Conservation (phyloP, 2,329 filamentous ascomycete genomes). For the Epichloe sylvatica region DNA sequence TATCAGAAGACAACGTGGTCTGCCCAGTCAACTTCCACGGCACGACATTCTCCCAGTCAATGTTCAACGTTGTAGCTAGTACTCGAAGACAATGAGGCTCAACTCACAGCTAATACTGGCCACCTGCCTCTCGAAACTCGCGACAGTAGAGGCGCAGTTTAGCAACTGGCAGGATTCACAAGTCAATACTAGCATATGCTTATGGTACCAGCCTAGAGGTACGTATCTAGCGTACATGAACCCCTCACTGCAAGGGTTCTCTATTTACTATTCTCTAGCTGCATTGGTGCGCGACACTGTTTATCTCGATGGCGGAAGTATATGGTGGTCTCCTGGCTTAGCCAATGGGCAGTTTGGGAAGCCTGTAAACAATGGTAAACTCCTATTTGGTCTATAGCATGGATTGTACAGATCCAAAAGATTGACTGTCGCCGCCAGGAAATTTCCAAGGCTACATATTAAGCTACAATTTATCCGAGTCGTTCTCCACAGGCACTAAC, state of each 20-base stretch:
- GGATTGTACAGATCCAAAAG: neutral
- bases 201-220: slow-evolving; percentile 37
- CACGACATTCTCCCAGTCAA: neutral
- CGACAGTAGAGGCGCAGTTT: slow-evolving; percentile 23
- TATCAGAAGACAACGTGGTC: neutral
- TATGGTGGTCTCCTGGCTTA: slow-evolving; percentile 39
- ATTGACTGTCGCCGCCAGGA: slow-evolving; percentile 21
- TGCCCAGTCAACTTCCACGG: neutral
- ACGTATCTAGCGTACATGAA: neutral
- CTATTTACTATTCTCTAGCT: slow-evolving; percentile 22
- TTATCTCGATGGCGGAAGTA: slow-evolving; percentile 49
- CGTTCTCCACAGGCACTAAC: slow-evolving; percentile 40
- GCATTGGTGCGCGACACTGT: slow-evolving; percentile 46
- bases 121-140: slow-evolving; percentile 8
- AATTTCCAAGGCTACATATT: slow-evolving; percentile 41
- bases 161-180: slow-evolving; percentile 36
- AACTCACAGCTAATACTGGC: slow-evolving; percentile 6
- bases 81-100: slow-evolving; percentile 9
- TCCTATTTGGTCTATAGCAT: slow-evolving; percentile 9
- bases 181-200: slow-evolving; percentile 45
- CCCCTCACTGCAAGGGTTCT: too few relatives aligned
- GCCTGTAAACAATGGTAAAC: slow-evolving; percentile 26
- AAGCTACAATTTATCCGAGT: slow-evolving; percentile 41
- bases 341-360: slow-evolving; percentile 26
- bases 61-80: neutral